Evolutionary conservation across 768 basidiomycete species (phyloP), one percentile per base, ranked within the genome.

Genomic region (Gymnopilus dilepis): DNA sequence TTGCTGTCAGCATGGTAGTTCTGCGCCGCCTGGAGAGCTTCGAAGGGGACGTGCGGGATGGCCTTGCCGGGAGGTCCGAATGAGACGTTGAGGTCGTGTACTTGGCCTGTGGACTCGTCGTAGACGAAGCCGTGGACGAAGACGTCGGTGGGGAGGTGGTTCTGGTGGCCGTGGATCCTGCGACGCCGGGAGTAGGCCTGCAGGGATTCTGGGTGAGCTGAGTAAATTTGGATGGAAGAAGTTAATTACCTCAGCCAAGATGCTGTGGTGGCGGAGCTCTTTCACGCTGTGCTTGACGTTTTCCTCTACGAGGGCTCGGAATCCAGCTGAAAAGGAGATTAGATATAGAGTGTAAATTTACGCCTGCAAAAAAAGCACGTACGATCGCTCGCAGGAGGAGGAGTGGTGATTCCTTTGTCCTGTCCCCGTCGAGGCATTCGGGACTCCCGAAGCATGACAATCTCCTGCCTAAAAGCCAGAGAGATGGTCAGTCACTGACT

Each of bases 121-220:
- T 84, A 83, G 3, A 88, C 82, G 70, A 84, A 84, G 31, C 86
- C 87, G 54, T 88, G 85, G 0, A 88, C 83, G 61, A 72, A 79
- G 30, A 84, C 62, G 17, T 75, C 72, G 41, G 73, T 51, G 21
- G 66, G 56, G 11, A 72, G 34, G 34, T 37, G 11, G 34, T 37
- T 9, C 34, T 37, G 68, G 53, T 70, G 63, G 42, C 67, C 70
- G 42, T 67, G 63, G 37, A 22, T 63, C 31, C 67, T 67, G 65
- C 64, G 71, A 65, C 53, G 63, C 54, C 67, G 67, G 30, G 67
- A 60, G 45, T 65, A 65, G 21, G 62, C 58, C 56, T 67, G 22
- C 11, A 41, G 12, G 12, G 41, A 34, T 3, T 38, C 41, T 47
- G n/a, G 30, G 19, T 52, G 12, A 13, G 45, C 19, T 21, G n/a